Evolutionary conservation across 75 land plant species (phyloP).

Genomic region (Cupressus sempervirens): DNA sequence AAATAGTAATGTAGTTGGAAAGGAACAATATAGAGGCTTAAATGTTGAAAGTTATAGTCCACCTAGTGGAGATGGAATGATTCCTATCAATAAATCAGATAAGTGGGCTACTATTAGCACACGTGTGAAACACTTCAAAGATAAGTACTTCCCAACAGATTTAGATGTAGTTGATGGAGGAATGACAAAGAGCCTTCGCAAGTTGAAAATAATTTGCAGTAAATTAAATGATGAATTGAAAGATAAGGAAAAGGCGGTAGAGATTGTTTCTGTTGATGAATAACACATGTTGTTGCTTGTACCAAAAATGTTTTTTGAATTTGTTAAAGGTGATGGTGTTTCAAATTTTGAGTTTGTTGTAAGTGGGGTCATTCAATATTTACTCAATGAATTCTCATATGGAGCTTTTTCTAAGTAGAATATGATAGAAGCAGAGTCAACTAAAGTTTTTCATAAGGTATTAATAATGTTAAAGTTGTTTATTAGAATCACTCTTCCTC

Average conservation of each 20-base stretch:
- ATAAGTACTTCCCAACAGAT: constrained; percentile 31
- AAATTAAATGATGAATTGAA: too few species aligned
- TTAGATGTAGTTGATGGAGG: constrained; percentile 18
- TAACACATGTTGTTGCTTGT: constrained; percentile 29
- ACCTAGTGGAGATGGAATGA: background rate
- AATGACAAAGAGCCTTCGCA: constrained; percentile 33
- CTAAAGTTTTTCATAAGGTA: constrained; percentile 2
- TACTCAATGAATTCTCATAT: constrained; percentile 44
- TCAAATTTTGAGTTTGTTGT: constrained; percentile 78
- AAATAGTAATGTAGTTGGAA: background rate
- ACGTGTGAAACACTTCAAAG: constrained; percentile 46
- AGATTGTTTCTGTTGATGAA: constrained; percentile 6
- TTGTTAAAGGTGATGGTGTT: constrained; percentile 40
- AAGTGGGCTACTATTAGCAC: constrained; percentile 27
- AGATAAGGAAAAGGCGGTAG: background rate
- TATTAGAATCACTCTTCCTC: constrained; percentile 20
- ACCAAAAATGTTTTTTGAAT: constrained; percentile 32
- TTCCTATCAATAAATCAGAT: background rate
- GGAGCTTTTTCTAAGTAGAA: constrained; percentile 25
- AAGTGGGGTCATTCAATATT: constrained; percentile 59
- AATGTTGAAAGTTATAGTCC: background rate
- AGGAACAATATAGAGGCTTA: background rate
- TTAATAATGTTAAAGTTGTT: constrained; percentile 44
- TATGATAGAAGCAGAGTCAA: background rate
- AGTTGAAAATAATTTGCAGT: constrained; percentile 49